Evolutionary conservation across 1,284 basidiomycete genomes (phyloP).

Genomic region (Tremellales sp.): DNA sequence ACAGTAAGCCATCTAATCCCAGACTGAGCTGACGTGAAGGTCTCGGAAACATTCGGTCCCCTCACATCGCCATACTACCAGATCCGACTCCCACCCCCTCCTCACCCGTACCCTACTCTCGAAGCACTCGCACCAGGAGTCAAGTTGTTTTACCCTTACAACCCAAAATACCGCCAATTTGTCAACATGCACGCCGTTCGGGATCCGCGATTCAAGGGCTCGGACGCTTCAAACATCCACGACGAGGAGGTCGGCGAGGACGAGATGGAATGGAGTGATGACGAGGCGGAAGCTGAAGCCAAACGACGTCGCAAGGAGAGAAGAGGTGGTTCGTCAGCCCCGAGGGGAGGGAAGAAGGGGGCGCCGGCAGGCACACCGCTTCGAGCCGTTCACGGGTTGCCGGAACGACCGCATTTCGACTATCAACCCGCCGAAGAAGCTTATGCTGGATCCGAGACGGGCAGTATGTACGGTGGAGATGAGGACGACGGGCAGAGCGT

Average conservation of each 20-base stretch:
- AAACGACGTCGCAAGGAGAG: slow-evolving; percentile 44
- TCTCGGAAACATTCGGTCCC: slow-evolving; percentile 57
- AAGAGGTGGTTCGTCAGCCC: not conserved
- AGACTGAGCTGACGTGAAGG: slow-evolving; percentile 24
- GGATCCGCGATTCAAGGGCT: slow-evolving; percentile 50
- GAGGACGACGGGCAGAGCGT: slow-evolving; percentile 13
- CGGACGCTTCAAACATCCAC: slow-evolving; percentile 55
- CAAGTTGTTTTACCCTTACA: slow-evolving; percentile 50
- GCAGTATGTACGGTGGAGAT: slow-evolving; percentile 26
- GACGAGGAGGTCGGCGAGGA: slow-evolving; percentile 56
- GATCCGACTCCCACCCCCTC: slow-evolving; percentile 44
- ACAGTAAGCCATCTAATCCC: slow-evolving; percentile 38
- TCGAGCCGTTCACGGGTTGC: slow-evolving; percentile 13
- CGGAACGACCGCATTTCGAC: slow-evolving; percentile 39
- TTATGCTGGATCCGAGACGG: slow-evolving; percentile 16
- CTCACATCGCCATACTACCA: slow-evolving; percentile 54
- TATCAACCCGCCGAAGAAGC: slow-evolving; percentile 23
- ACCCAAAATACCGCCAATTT: slow-evolving; percentile 46
- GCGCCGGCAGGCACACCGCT: not conserved
- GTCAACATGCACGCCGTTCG: slow-evolving; percentile 51
- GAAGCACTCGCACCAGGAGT: slow-evolving; percentile 25
- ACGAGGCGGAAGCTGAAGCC: slow-evolving; percentile 54
- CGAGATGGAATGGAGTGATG: slow-evolving; percentile 56
- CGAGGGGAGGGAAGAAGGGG: slow-evolving; percentile 3
- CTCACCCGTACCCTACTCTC: slow-evolving; percentile 35